These are phyloP conservation scores for Aphanomyces stellatus DNA, from an alignment of 352 stramenopile species.

Conservation along the genomic window DNA sequence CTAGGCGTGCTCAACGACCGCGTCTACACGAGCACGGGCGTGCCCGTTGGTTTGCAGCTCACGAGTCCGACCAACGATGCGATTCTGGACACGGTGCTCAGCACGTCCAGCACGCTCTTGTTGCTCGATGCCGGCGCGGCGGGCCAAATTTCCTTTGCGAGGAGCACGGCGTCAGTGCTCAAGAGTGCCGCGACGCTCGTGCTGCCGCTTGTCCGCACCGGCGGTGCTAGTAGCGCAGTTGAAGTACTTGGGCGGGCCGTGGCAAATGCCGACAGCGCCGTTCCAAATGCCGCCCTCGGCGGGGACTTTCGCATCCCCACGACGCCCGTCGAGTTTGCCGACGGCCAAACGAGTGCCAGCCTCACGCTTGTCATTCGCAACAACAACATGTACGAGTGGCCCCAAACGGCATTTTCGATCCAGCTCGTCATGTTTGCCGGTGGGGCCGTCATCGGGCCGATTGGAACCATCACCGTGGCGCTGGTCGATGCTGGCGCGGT, in stretches of 20 bases:
- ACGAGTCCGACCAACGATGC: slow-evolving; percentile 20
- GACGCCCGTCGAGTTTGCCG: slow-evolving; percentile 29
- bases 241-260: slow-evolving; percentile 19
- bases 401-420: neutral
- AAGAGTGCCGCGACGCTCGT: slow-evolving; percentile 30
- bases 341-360: slow-evolving; percentile 27
- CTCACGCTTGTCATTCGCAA: slow-evolving; percentile 51
- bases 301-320: slow-evolving; percentile 34
- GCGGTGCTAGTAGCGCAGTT: slow-evolving; percentile 33
- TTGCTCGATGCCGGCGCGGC: slow-evolving; percentile 61
- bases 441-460: neutral
- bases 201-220: slow-evolving; percentile 38
- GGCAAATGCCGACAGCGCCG: slow-evolving; percentile 29
- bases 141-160: slow-evolving; percentile 41
- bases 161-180: slow-evolving; percentile 23
- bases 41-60: slow-evolving; percentile 37
- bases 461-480: neutral
- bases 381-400: slow-evolving; percentile 27
- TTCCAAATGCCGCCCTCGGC: slow-evolving; percentile 31
- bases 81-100: slow-evolving; percentile 30
- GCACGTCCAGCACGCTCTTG: slow-evolving; percentile 26
- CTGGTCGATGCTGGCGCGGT: neutral
- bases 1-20: slow-evolving; percentile 41
- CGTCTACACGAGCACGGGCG: slow-evolving; percentile 30
- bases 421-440: neutral